These are phyloP conservation scores for Dictyostelium capitatum DNA, from an alignment of 78 protist genomes.

Conservation along the genomic window DNA sequence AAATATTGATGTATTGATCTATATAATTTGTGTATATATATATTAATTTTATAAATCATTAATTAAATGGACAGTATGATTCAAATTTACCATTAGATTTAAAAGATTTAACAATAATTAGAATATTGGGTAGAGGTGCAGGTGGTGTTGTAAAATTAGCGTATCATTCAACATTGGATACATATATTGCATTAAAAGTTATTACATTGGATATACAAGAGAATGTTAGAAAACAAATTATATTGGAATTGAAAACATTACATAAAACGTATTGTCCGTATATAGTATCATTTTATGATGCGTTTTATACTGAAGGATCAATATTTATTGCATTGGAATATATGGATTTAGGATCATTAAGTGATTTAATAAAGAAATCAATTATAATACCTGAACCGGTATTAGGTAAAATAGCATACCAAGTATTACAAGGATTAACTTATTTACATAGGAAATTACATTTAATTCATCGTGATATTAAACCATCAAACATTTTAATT, in stretches of 20 bases:
- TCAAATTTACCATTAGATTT: slow-evolving; percentile 43
- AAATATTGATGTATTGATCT: background rate
- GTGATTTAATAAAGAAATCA: slow-evolving; percentile 25
- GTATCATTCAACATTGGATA: slow-evolving; percentile 51
- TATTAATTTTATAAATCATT: background rate
- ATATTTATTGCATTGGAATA: slow-evolving; percentile 82
- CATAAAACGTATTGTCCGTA: slow-evolving; percentile 68
- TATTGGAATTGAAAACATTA: slow-evolving; percentile 83
- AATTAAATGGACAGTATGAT: slow-evolving; percentile 5
- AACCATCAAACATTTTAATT: slow-evolving; percentile 87
- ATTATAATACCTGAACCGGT: slow-evolving; percentile 73
- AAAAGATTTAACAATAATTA: slow-evolving; percentile 67
- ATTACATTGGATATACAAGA: slow-evolving; percentile 83
- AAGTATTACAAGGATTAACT: slow-evolving; percentile 79
- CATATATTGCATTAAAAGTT: slow-evolving; percentile 80
- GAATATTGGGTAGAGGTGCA: slow-evolving; percentile 72
- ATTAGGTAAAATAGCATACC: slow-evolving; percentile 56
- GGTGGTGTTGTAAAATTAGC: slow-evolving; percentile 86
- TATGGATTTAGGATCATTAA: slow-evolving; percentile 84
- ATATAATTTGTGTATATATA: background rate
- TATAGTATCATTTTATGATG: slow-evolving; percentile 87
- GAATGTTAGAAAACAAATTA: slow-evolving; percentile 82
- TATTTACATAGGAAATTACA: slow-evolving; percentile 84
- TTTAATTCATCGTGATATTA: slow-evolving; percentile 89
- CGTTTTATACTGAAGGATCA: slow-evolving; percentile 85